Evolutionary conservation across 2,329 filamentous ascomycete genomes (phyloP).

Genomic region (Monosporascus sp.): DNA sequence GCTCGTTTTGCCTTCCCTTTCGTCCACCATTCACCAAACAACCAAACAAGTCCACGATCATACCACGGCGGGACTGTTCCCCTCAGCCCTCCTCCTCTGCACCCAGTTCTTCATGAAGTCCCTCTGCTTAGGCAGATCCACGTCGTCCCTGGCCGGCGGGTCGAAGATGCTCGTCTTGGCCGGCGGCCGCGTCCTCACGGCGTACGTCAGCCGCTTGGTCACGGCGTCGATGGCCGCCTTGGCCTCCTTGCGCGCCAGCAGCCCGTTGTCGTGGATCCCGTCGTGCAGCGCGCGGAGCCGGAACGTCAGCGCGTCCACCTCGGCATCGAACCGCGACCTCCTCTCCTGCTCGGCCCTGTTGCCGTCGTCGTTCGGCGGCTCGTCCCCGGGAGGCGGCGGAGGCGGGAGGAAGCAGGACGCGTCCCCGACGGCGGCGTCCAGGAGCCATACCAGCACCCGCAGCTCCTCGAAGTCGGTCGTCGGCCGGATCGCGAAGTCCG

Average conservation of each 20-base stretch:
- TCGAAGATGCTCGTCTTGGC: slow-evolving; percentile 50
- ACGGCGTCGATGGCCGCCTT: slow-evolving; percentile 72
- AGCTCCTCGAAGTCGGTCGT: slow-evolving; percentile 66
- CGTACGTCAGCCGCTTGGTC: slow-evolving; percentile 65
- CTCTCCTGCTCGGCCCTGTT: slow-evolving; percentile 27
- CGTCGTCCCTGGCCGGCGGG: slow-evolving; percentile 30
- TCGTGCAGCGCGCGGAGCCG: slow-evolving; percentile 53
- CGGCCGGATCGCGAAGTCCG: slow-evolving; percentile 47
- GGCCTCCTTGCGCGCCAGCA: slow-evolving; percentile 67
- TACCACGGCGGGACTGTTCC: not conserved
- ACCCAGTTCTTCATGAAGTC: slow-evolving; percentile 44
- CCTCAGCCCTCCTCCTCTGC: not conserved
- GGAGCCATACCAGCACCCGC: slow-evolving; percentile 57
- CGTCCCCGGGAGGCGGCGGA: slow-evolving; percentile 16
- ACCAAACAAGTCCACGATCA: not conserved
- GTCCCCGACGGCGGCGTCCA: slow-evolving; percentile 72
- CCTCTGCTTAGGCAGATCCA: slow-evolving; percentile 38
- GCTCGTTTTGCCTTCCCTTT: too few relatives aligned
- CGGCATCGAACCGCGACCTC: slow-evolving; percentile 55
- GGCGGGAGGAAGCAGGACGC: slow-evolving; percentile 33
- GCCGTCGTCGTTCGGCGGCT: slow-evolving; percentile 23
- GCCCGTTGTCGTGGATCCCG: slow-evolving; percentile 69
- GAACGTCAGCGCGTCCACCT: slow-evolving; percentile 62
- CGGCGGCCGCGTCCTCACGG: slow-evolving; percentile 60
- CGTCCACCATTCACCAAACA: too few relatives aligned